A percentile compares a stretch with the other conserved stretches of the same genome.
These are phyloP conservation scores for Aspergillus olivimuriae DNA, from an alignment of 495 filamentous ascomycete genomes.

Conservation along the genomic window DNA sequence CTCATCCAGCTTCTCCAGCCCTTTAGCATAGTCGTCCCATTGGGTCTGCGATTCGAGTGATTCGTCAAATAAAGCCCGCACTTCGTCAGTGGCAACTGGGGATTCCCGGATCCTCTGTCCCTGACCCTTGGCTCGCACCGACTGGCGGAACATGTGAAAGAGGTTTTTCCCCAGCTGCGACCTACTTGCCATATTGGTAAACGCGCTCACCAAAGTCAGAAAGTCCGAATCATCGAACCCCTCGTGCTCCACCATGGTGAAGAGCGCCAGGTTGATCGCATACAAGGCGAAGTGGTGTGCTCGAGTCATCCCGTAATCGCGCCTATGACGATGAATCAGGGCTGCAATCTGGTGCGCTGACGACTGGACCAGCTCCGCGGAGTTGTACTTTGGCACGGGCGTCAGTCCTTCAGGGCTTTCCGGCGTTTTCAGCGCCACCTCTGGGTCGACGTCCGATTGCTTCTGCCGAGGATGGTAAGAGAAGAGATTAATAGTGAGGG, in stretches of 20 bases:
- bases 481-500: slow-evolving; percentile 35
- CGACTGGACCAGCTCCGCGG: slow-evolving; percentile 14
- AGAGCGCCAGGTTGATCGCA: slow-evolving; percentile 40
- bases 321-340: slow-evolving; percentile 27
- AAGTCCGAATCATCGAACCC: slow-evolving; percentile 36
- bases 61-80: slow-evolving; percentile 37
- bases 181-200: slow-evolving; percentile 31
- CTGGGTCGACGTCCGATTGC: slow-evolving; percentile 10
- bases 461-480: slow-evolving; percentile 22
- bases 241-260: slow-evolving; percentile 29
- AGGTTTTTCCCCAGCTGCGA: slow-evolving; percentile 34
- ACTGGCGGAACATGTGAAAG: slow-evolving; percentile 38
- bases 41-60: slow-evolving; percentile 10
- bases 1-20: slow-evolving; percentile 33
- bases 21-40: slow-evolving; percentile 33
- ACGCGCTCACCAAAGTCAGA: slow-evolving; percentile 30
- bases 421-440: slow-evolving; percentile 22
- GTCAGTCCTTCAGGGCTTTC: slow-evolving; percentile 27
- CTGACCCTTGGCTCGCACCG: slow-evolving; percentile 28
- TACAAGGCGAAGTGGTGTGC: slow-evolving; percentile 41
- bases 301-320: slow-evolving; percentile 33
- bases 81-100: slow-evolving; percentile 21
- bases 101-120: slow-evolving; percentile 22
- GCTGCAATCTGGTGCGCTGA: slow-evolving; percentile 30
- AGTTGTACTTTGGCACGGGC: slow-evolving; percentile 20